These are phyloP conservation scores for Penicillium occitanis DNA, from an alignment of 2,329 filamentous ascomycete species.

Conservation along the genomic window DNA sequence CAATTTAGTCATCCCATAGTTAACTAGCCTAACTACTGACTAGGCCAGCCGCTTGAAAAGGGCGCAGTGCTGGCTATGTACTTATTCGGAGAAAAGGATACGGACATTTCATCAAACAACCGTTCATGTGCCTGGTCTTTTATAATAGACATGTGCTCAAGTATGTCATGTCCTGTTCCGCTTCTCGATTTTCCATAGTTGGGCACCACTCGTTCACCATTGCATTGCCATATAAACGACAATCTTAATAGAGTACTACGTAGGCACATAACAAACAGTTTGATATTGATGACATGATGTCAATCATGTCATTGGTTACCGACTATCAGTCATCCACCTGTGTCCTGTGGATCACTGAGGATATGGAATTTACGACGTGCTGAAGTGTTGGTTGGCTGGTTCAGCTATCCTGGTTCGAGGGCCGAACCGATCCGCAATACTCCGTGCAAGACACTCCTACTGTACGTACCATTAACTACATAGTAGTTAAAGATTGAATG, in stretches of 20 bases:
- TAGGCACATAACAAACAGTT: not conserved
- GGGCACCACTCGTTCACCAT: not conserved
- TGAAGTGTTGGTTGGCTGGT: not conserved
- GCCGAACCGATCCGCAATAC: conserved; percentile 8
- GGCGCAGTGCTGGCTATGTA: not conserved
- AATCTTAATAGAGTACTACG: not conserved
- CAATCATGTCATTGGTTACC: conserved; percentile 5
- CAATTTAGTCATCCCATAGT: not conserved
- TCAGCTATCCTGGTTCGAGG: not conserved
- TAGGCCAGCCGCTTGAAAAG: not conserved
- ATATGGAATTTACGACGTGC: not conserved
- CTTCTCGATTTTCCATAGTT: not conserved
- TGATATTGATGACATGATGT: not conserved
- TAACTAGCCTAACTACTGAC: not conserved
- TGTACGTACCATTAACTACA: not conserved
- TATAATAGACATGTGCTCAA: not conserved
- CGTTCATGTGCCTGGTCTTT: not conserved
- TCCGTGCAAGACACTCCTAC: not conserved
- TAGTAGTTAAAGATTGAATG: not conserved
- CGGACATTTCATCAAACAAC: not conserved
- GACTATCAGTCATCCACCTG: not conserved
- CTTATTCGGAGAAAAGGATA: not conserved
- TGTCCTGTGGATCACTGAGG: too few relatives aligned
- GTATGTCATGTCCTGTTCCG: not conserved
- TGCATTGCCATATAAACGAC: not conserved